Percentiles rank a stretch among this genome's conserved stretches.
These are phyloP conservation scores for Penicillium expansum DNA, from an alignment of 2,329 filamentous ascomycete genomes.

Conservation along the genomic window DNA sequence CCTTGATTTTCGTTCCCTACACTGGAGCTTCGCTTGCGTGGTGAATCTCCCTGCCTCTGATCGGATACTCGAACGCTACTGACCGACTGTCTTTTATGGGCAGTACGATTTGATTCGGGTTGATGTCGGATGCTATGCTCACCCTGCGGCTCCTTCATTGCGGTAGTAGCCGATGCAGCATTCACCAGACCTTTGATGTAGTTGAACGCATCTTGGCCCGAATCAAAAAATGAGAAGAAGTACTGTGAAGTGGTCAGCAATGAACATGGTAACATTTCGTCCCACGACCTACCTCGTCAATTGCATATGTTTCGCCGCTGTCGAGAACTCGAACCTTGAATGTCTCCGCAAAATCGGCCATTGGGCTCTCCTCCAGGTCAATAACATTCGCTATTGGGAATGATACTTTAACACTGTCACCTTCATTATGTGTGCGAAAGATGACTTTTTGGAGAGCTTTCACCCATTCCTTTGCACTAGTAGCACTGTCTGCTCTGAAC, in stretches of 20 bases:
- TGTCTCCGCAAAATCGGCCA: slow-evolving; percentile 88
- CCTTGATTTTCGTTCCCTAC: slow-evolving; percentile 57
- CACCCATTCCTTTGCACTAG: slow-evolving; percentile 94
- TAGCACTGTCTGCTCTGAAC: slow-evolving; percentile 82
- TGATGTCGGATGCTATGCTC: slow-evolving; percentile 15
- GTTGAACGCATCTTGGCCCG: slow-evolving; percentile 77
- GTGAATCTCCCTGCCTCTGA: slow-evolving; percentile 11
- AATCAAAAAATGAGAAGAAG: slow-evolving; percentile 93
- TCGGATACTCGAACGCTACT: slow-evolving; percentile 17
- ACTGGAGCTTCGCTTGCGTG: slow-evolving; percentile 61
- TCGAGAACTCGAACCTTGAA: slow-evolving; percentile 91
- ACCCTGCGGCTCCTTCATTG: slow-evolving; percentile 30
- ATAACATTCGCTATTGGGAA: slow-evolving; percentile 84
- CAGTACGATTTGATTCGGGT: slow-evolving; percentile 15
- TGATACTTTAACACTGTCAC: slow-evolving; percentile 94
- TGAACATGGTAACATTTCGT: background rate
- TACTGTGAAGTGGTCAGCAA: slow-evolving; percentile 58
- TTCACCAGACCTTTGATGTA: slow-evolving; percentile 72
- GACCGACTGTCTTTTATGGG: slow-evolving; percentile 23
- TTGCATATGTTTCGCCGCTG: slow-evolving; percentile 88
- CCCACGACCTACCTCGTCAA: slow-evolving; percentile 70
- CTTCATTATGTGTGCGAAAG: slow-evolving; percentile 92
- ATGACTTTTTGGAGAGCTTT: slow-evolving; percentile 91
- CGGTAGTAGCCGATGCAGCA: slow-evolving; percentile 54
- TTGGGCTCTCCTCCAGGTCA: slow-evolving; percentile 86